Conservation (phyloP, 306 rosid genomes). For the Sechiopsis laciniata region DNA sequence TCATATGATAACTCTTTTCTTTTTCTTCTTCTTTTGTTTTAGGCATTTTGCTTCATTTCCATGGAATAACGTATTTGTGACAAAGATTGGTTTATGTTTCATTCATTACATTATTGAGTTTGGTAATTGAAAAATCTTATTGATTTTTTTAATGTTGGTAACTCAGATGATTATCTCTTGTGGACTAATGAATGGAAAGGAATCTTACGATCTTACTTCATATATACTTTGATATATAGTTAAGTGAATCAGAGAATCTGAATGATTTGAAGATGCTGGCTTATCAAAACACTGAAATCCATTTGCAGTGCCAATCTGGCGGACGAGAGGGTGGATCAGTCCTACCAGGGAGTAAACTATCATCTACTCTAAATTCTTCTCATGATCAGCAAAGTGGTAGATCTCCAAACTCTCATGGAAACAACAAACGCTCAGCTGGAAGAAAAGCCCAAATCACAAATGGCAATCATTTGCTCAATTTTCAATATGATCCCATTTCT, state of each 20-base stretch:
- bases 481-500: constrained; percentile 79
- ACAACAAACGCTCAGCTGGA: constrained; percentile 38
- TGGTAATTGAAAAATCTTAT: neutral
- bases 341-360: constrained; percentile 36
- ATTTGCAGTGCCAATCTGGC: constrained; percentile 40
- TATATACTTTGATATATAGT: constrained; percentile 32
- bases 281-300: constrained; percentile 35
- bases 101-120: neutral
- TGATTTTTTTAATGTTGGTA: neutral
- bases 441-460: constrained; percentile 60
- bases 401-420: constrained; percentile 44
- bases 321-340: constrained; percentile 42
- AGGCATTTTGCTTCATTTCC: neutral
- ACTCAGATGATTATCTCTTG: neutral
- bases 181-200: neutral
- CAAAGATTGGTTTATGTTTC: neutral
- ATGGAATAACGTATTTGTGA: neutral
- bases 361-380: constrained; percentile 32
- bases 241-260: constrained; percentile 38
- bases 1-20: neutral
- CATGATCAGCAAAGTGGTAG: constrained; percentile 39
- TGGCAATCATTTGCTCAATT: constrained; percentile 85
- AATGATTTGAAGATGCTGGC: constrained; percentile 34
- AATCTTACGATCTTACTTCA: neutral
- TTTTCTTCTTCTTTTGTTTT: neutral